Percentiles rank a stretch among this genome's conserved stretches.
phyloP scores from a whole-genome alignment of 2,329 filamentous ascomycete species.

The Gnomoniopsis sp. region DNA sequence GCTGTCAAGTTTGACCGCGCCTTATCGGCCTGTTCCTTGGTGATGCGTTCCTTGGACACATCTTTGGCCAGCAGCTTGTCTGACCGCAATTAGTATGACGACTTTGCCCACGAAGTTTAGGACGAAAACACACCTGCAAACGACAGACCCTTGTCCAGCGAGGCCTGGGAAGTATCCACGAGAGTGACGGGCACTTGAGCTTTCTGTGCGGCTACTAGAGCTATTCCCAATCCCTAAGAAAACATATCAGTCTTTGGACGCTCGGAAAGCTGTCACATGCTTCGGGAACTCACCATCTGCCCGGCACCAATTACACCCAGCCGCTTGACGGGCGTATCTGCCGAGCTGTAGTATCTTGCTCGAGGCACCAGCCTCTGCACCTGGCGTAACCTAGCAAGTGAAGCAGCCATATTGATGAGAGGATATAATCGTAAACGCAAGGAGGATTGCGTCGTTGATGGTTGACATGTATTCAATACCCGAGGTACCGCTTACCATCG shows the following conservation, averaged over 20 bases:
- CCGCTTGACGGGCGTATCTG: constrained; percentile 74
- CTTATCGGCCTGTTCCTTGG: constrained; percentile 73
- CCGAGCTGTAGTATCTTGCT: constrained; percentile 65
- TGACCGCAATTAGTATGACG: constrained; percentile 29
- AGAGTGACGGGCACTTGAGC: constrained; percentile 81
- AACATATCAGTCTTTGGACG: constrained; percentile 23
- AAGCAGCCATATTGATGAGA: constrained; percentile 34
- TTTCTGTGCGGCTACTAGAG: constrained; percentile 83
- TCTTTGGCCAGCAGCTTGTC: constrained; percentile 94
- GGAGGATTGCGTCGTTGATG: not conserved
- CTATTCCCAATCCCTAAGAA: constrained; percentile 84
- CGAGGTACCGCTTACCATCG: constrained; percentile 14
- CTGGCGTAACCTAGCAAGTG: constrained; percentile 36
- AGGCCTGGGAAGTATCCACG: constrained; percentile 78
- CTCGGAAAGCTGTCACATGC: constrained; percentile 32
- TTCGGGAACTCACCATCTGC: constrained; percentile 71
- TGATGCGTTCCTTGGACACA: constrained; percentile 81
- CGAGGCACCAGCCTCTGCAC: constrained; percentile 36
- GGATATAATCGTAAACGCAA: not conserved
- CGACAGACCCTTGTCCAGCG: constrained; percentile 82
- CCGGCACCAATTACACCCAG: constrained; percentile 92
- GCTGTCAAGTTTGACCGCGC: constrained; percentile 67
- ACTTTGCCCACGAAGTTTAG: not conserved
- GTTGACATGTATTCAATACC: constrained; percentile 14
- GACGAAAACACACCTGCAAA: constrained; percentile 66